These are phyloP conservation scores for Musa acuminata DNA, from an alignment of 176 grass and related monocot species.

Conservation along the genomic window DNA sequence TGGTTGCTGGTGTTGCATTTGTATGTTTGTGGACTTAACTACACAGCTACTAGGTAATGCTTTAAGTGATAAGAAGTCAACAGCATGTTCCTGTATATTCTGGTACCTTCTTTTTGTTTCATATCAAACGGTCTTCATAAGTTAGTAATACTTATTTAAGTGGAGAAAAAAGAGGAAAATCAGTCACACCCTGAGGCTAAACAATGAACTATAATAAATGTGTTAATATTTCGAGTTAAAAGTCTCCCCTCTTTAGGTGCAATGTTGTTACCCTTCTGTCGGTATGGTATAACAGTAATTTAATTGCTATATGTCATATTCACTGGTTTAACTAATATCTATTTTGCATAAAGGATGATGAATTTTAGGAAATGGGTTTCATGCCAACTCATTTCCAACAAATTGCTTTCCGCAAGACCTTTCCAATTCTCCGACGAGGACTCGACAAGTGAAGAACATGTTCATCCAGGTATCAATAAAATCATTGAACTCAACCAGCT, in stretches of 20 bases:
- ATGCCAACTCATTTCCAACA: constrained; percentile 34
- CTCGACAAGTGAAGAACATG: constrained; percentile 11
- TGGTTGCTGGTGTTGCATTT: too few species aligned
- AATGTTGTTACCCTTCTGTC: background rate
- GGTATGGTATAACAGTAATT: background rate
- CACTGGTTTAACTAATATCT: constrained; percentile 1
- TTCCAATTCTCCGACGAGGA: constrained; percentile 32
- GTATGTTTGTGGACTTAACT: too few species aligned
- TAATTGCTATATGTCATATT: background rate
- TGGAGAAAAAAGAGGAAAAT: too few species aligned
- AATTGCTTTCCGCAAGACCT: constrained; percentile 43
- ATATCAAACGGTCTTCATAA: too few species aligned
- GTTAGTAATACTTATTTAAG: too few species aligned
- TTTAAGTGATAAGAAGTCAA: too few species aligned
- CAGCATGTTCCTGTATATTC: too few species aligned
- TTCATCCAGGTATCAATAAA: constrained; percentile 2
- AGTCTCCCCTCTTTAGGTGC: background rate
- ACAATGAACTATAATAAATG: too few species aligned
- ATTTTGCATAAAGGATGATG: constrained; percentile 25
- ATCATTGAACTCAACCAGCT: background rate
- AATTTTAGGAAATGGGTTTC: constrained; percentile 63
- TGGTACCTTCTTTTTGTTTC: too few species aligned
- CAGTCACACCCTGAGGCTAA: too few species aligned
- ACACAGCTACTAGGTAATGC: too few species aligned
- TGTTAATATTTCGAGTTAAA: background rate